Evolutionary conservation across 225 moss, liverwort and hornwort genomes (phyloP).

Genomic region (Straminergon stramineum): DNA sequence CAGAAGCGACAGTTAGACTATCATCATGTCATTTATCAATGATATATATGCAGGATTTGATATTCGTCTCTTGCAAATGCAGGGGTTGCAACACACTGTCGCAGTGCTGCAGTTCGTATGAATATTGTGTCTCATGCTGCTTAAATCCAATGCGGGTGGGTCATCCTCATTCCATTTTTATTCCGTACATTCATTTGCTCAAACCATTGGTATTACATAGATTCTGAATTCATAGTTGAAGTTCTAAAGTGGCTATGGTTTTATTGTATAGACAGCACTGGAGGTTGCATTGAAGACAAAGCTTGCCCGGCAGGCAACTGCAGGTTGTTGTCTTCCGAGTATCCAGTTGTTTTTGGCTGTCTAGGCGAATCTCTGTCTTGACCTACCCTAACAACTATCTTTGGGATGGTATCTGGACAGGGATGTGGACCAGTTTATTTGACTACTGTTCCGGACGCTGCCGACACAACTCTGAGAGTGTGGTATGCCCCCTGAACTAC

Average conservation of each 20-base stretch:
- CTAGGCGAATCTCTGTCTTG: background rate
- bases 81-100: conserved; percentile 69
- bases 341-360: background rate
- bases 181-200: background rate
- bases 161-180: background rate
- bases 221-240: background rate
- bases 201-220: background rate
- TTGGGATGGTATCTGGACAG: conserved; percentile 15
- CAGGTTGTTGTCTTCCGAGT: conserved; percentile 25
- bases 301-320: conserved; percentile 68
- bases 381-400: background rate
- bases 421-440: conserved; percentile 56
- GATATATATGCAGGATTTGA: background rate
- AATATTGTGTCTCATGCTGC: conserved; percentile 85
- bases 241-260: conserved; percentile 8
- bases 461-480: conserved; percentile 79
- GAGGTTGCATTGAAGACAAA: conserved; percentile 69
- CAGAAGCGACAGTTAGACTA: background rate
- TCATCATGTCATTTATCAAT: background rate
- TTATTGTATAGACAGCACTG: conserved; percentile 46
- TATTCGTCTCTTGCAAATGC: background rate
- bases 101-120: conserved; percentile 69
- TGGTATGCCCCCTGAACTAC: conserved; percentile 38
- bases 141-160: conserved; percentile 57
- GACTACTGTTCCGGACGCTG: conserved; percentile 69